Percentiles rank a stretch among this genome's conserved stretches.
These are phyloP conservation scores for Fraxinus nigra DNA, from an alignment of 305 asterid genomes.

Conservation along the genomic window DNA sequence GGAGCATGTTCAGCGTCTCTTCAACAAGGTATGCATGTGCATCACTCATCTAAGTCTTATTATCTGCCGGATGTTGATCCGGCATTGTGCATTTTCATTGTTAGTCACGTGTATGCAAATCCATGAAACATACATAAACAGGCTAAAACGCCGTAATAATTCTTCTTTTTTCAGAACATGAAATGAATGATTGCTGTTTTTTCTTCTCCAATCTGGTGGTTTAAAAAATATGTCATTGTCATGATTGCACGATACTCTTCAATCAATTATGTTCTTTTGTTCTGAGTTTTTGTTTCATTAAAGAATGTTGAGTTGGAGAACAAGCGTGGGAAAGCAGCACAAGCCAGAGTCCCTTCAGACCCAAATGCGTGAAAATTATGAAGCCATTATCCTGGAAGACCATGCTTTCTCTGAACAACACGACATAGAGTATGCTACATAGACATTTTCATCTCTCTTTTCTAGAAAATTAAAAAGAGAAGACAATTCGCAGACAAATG, in stretches of 20 bases:
- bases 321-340: conserved; percentile 78
- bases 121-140: background rate
- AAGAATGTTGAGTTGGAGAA: conserved; percentile 81
- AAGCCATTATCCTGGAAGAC: no score
- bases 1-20: conserved; percentile 70
- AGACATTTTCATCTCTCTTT: no score
- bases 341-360: conserved; percentile 83
- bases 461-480: no score
- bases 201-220: background rate
- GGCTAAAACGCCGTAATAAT: background rate
- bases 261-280: background rate
- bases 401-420: no score
- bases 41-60: background rate
- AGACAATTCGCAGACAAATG: no score
- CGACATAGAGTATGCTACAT: no score
- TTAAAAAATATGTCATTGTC: background rate
- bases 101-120: background rate
- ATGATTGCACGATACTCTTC: background rate
- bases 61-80: background rate
- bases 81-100: background rate
- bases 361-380: conserved; percentile 48
- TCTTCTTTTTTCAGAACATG: background rate
- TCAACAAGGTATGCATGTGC: conserved; percentile 58
- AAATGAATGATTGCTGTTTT: background rate
- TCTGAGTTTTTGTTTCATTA: background rate